Base-by-base conservation (phyloP, 805 yeast species). In the Wickerhamiella galacta region DNA sequence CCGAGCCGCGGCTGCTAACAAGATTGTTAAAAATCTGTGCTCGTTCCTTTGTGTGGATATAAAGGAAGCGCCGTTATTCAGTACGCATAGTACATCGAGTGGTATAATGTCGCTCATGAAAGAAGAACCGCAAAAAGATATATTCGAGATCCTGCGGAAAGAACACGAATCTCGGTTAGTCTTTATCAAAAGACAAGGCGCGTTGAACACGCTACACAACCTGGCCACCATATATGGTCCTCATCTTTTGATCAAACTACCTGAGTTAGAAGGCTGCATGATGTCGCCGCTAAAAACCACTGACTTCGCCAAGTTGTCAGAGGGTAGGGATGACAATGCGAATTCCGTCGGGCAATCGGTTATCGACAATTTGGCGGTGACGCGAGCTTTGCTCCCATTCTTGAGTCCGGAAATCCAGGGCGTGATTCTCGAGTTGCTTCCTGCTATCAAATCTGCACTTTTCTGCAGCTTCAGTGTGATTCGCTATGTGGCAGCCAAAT, bases 31-130 rank as follows among this genome's bases (percentile, higher is more conserved):
- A 51, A 90, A 90, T 48, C 58, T 92, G 35, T 80, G 94, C 57
- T 93, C 87, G 0, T 87, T 87, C 50, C 51, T 90, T 32, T 90
- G 98, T 57, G 95, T 85, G 20, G 98, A 87, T 51, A 82, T 95
- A 0, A 70, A 90, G 3, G 95, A 85, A 49, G 95, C 87, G 20
- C 98, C 98, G 2, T 95, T 82, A 47, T 90, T 81, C 48, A 61
- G 63, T 11, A 74, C 77, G 28, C 78, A 79, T 44, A 53, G 56
- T 10, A 59, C 64, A 35, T 62, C 54, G 12, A 70, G 68, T 28
- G 58, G 58, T 10, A 75, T 87, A 9, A 56, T 85, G 33, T 81
- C 95, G 1, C 61, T 83, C 43, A 62, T 70, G 35, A 81, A 80
- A 45, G 43, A 43, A 6, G 49, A 46, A 7, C 39, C 38, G 7